These are phyloP conservation scores for Dothideomycetes sp. DNA, from an alignment of 2,329 filamentous ascomycete species.

Conservation along the genomic window DNA sequence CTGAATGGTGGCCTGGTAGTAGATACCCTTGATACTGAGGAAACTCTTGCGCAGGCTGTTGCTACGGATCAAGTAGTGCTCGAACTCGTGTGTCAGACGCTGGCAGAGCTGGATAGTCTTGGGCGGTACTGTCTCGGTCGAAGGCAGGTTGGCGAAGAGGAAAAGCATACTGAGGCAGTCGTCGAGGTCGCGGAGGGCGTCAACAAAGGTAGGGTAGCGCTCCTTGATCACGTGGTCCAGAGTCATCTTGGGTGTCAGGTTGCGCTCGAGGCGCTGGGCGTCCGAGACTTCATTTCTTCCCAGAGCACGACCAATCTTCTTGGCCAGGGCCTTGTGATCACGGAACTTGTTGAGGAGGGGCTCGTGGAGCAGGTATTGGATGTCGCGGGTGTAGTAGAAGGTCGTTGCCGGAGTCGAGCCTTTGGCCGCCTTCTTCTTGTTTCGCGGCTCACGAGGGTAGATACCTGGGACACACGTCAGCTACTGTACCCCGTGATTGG, in stretches of 20 bases:
- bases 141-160: slow-evolving; percentile 92
- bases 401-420: slow-evolving; percentile 69
- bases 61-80: slow-evolving; percentile 92
- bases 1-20: slow-evolving; percentile 96
- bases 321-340: slow-evolving; percentile 91
- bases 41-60: slow-evolving; percentile 92
- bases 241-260: slow-evolving; percentile 77
- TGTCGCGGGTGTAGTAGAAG: slow-evolving; percentile 88
- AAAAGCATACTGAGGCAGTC: slow-evolving; percentile 96
- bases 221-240: slow-evolving; percentile 97
- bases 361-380: slow-evolving; percentile 96
- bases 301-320: slow-evolving; percentile 91
- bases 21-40: slow-evolving; percentile 97
- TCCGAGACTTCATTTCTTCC: slow-evolving; percentile 85
- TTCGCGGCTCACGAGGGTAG: slow-evolving; percentile 92
- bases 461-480: slow-evolving; percentile 50
- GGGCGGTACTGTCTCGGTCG: slow-evolving; percentile 76
- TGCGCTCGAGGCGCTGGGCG: slow-evolving; percentile 83
- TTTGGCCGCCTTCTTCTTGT: slow-evolving; percentile 93
- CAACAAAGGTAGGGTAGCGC: slow-evolving; percentile 93
- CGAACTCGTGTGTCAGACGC: slow-evolving; percentile 85
- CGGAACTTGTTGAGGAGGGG: slow-evolving; percentile 89
- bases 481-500: neutral
- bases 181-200: slow-evolving; percentile 88
- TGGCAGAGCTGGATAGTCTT: slow-evolving; percentile 96